Evolutionary conservation across 805 yeast species (phyloP).

Genomic region (Candida takata): DNA sequence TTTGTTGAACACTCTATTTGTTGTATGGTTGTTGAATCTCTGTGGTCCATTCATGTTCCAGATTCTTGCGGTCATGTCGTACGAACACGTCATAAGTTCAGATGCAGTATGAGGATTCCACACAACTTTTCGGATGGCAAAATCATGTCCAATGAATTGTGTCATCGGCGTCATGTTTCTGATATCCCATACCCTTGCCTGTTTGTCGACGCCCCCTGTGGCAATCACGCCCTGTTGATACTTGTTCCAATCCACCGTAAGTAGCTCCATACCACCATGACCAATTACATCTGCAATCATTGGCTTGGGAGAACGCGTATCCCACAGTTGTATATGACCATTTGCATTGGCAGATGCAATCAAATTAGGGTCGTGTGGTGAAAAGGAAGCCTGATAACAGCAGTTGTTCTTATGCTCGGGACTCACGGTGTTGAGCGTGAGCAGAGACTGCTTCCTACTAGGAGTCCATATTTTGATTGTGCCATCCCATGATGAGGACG

Average conservation of each 20-base stretch:
- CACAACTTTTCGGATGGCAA: slow-evolving; percentile 72
- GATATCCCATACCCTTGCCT: slow-evolving; percentile 81
- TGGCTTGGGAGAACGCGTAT: slow-evolving; percentile 61
- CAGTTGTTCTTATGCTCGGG: slow-evolving; percentile 38
- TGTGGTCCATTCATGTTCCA: slow-evolving; percentile 74
- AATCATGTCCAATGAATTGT: slow-evolving; percentile 79
- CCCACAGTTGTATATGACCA: slow-evolving; percentile 77
- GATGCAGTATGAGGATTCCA: slow-evolving; percentile 89
- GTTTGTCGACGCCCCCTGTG: slow-evolving; percentile 87
- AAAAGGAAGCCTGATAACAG: slow-evolving; percentile 71
- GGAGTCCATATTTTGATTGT: slow-evolving; percentile 76
- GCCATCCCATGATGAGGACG: slow-evolving; percentile 91
- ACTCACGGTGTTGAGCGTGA: slow-evolving; percentile 42
- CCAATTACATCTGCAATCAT: slow-evolving; percentile 53
- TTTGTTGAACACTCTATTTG: slow-evolving; percentile 49
- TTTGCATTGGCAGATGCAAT: slow-evolving; percentile 68
- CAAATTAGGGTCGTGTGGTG: slow-evolving; percentile 75
- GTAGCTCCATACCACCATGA: slow-evolving; percentile 74
- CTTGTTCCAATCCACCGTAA: slow-evolving; percentile 86
- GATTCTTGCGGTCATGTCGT: slow-evolving; percentile 87
- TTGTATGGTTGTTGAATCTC: slow-evolving; percentile 39
- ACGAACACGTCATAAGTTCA: slow-evolving; percentile 67
- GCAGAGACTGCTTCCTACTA: slow-evolving; percentile 42
- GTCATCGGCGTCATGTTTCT: slow-evolving; percentile 73
- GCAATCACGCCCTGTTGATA: slow-evolving; percentile 76